Base-by-base conservation (phyloP, 176 grass and related monocot genomes). In the Avena insularis region DNA sequence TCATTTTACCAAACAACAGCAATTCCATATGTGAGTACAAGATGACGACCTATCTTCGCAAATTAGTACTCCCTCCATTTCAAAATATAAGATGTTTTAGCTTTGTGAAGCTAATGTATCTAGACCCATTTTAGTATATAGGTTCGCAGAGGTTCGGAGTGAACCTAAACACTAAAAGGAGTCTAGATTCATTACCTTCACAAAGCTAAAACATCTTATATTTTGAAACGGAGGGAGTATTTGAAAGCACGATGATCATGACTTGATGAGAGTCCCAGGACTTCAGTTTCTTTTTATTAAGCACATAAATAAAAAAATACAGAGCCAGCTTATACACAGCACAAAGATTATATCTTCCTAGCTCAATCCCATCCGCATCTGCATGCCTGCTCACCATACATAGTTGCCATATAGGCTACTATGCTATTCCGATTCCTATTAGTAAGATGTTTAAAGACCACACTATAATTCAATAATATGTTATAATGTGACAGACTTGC, bases 361-460 rank as follows among this genome's bases (percentile, higher is more conserved):
- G 20, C 46, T 73, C 74, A 50, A 56, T 59, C 13, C 64, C 49
- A 71, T 83, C 50, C 71, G 5, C 54, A 86, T 21, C 70, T 25
- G 61, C 65, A 50, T 38, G 49, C 23, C 19, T 20, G 27, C 60
- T 59, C 31, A 45, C 48, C 61, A 50, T 77, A 54, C 27, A 82
- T 3, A 54, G 36, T 54, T 81, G 9, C 31, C 46, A 54, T 43
- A 57, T 47, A 46, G 15, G 35, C 12, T 43, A 88, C n/a, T 17
- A 46, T 45, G 15, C 20, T 54, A 51, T 33, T 80, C 54, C 8
- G 20, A 27, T 31, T 80, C 17, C 11, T 61, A 67, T 56, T 56
- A 12, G 35, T 82, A 40, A 43, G 33, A 84, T 31, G 13, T 31
- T 65, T 20, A 56, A 45, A 47, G 25, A 10, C 49, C 35, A 75